These are phyloP conservation scores for Lindgomyces ingoldianus DNA, from an alignment of 495 filamentous ascomycete species.

Conservation along the genomic window DNA sequence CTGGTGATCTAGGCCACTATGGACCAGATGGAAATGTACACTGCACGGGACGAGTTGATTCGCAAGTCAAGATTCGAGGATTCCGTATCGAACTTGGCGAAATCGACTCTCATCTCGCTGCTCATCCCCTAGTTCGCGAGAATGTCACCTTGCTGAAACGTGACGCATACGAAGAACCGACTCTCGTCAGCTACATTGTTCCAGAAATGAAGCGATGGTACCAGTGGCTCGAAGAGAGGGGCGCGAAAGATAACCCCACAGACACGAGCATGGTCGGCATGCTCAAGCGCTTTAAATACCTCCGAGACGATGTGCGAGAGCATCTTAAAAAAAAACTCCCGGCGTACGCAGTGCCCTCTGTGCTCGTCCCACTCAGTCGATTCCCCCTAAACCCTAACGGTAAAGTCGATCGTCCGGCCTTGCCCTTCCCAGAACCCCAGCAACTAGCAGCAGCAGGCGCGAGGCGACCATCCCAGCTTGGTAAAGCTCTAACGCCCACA, in stretches of 20 bases:
- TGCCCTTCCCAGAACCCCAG: conserved; percentile 85
- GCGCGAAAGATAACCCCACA: conserved; percentile 50
- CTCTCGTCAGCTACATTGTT: conserved; percentile 84
- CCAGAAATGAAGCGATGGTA: conserved; percentile 75
- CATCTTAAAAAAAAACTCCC: conserved; percentile 76
- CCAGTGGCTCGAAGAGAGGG: conserved; percentile 61
- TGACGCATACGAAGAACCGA: conserved; percentile 89
- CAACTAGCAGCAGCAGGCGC: conserved; percentile 55
- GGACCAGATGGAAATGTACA: conserved; percentile 64
- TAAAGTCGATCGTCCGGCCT: conserved; percentile 85
- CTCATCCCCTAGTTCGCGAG: conserved; percentile 78
- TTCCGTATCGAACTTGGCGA: conserved; percentile 95
- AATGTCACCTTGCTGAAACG: conserved; percentile 84
- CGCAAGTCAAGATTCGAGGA: conserved; percentile 93
- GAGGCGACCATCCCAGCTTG: conserved; percentile 35
- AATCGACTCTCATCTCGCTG: conserved; percentile 81
- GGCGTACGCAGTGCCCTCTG: conserved; percentile 75
- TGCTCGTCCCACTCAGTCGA: conserved; percentile 75
- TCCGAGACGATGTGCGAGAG: conserved; percentile 74
- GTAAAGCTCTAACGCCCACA: conserved; percentile 58
- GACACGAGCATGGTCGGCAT: conserved; percentile 60
- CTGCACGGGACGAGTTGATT: conserved; percentile 71
- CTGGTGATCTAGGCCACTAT: conserved; percentile 78
- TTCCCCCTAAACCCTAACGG: conserved; percentile 93
- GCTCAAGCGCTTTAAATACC: conserved; percentile 62